Base-by-base conservation (phyloP, 495 filamentous ascomycete genomes). In the Hypoxylon fragiforme region DNA sequence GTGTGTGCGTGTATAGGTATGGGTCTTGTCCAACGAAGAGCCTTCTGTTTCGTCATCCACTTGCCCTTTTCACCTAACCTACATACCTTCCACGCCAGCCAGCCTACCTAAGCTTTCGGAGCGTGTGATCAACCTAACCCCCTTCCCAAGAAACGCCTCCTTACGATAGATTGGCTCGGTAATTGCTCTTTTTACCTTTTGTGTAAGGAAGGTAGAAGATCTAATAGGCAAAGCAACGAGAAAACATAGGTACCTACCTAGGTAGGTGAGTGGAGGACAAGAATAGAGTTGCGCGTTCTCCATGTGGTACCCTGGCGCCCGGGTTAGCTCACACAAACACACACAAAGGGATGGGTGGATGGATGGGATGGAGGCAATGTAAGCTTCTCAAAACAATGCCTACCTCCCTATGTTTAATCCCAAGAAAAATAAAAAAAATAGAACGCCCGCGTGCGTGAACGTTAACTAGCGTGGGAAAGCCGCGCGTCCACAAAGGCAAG, bases 401-500 rank as follows among this genome's bases (percentile, higher is more conserved):
- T 15, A 21, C 40, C 46, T 36, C 34, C 44, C 45, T 9, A 35
- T 28, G 35, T 39, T 42, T 41, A 13, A 19, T 18, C 24, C 4
- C 13, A 46, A 28, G 36, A 18, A 31, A 39, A 37, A n/a, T n/a
- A n/a, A n/a, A n/a, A n/a, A n/a, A n/a, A n/a, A n/a, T n/a, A n/a
- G n/a, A n/a, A n/a, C n/a, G 36, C 30, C 38, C 31, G 13, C 16
- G 26, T 49, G 37, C n/a, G n/a, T n/a, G n/a, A n/a, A n/a, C 38
- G 8, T 48, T 36, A 18, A 28, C 31, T 43, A 20, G 40, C 44
- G 34, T 34, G 30, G 47, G 20, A 54, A n/a, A 50, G 57, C 44
- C 57, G 57, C 57, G 57, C 57, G 57, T 60, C 50, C 57, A 54
- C 38, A 43, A 26, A 50, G 49, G 32, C n/a, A n/a, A 22, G 49